Evolutionary conservation across 768 basidiomycete species (phyloP).

Genomic region (Hortiboletus flavorubellus): DNA sequence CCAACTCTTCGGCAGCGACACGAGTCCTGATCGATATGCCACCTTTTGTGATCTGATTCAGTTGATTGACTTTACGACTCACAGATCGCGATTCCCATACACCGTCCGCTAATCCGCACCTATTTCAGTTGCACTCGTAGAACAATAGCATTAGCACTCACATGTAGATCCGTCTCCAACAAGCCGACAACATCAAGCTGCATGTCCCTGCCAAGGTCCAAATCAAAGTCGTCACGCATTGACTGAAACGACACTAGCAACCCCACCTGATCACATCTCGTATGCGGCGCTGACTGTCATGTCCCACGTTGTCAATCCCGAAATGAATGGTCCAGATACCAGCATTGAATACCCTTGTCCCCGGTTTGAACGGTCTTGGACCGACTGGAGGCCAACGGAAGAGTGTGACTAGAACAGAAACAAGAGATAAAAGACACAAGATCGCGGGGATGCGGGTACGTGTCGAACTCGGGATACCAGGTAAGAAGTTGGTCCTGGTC

Average conservation of each 20-base stretch:
- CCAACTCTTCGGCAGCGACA: constrained; percentile 70
- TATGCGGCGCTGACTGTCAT: constrained; percentile 34
- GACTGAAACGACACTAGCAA: constrained; percentile 16
- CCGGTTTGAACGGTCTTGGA: constrained; percentile 58
- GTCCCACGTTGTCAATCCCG: constrained; percentile 48
- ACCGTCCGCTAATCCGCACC: constrained; percentile 49
- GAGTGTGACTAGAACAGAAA: constrained; percentile 52
- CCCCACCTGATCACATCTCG: constrained; percentile 57
- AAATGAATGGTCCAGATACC: constrained; percentile 95
- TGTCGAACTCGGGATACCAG: constrained; percentile 17
- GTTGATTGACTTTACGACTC: constrained; percentile 16
- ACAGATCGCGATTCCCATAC: constrained; percentile 87
- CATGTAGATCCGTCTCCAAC: constrained; percentile 83
- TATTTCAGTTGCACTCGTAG: background rate
- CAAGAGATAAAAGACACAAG: constrained; percentile 40
- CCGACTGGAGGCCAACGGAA: constrained; percentile 49
- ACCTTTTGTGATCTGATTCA: background rate
- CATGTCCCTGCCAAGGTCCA: constrained; percentile 54
- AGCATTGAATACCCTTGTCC: constrained; percentile 66
- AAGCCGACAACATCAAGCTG: constrained; percentile 82
- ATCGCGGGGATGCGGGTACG: constrained; percentile 31
- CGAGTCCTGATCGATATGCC: constrained; percentile 52
- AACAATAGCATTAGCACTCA: constrained; percentile 35
- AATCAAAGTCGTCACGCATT: background rate
- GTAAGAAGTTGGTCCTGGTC: background rate